Evolutionary conservation across 495 filamentous ascomycete species (phyloP), one percentile per base, ranked within the genome.

Genomic region (Neurospora sp.): DNA sequence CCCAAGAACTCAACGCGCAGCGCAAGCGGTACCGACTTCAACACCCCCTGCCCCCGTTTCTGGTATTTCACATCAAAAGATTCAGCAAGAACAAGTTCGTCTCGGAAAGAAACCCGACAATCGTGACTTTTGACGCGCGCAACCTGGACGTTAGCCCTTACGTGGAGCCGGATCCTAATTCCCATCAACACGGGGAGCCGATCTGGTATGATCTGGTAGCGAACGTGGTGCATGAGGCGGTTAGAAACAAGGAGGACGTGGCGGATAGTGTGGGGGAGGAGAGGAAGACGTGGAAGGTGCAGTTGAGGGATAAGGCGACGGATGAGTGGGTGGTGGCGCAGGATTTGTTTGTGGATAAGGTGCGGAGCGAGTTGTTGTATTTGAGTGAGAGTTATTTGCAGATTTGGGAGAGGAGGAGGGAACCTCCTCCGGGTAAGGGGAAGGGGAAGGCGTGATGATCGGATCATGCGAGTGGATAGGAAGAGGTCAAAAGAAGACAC

Each of bases 1-100:
- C 93, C 3, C 95, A 97, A 78, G 96, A 98, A 77, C 93, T 94
- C 75, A 86, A 94, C 71, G 90, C 92, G 71, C 90, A 93, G 71
- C 90, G 96, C 69, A 91, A 92, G 74, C 89, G 96, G 48, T 97
- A 98, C 81, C 90, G 96, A 9, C 87, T 99, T 3, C 85, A 97
- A 61, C 96, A 97, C 78, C 96, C 96, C 1, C 86, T 98, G 0
- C 96, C 96, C 0, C 96, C 94, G 2, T 98, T 91, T 77, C 87
- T 99, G 20, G 85, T 96, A 42, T 95, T 99, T 84, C 94, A 98
- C 82, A 90, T 99, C 85, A 98, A 98, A 82, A 92, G 96, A 48
- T 99, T 99, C 88, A 92, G 89, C 77, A 88, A 90, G 72, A 99
- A 99, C 85, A 95, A 97, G 74, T 98, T 98, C 80, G 93, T 98